phyloP scores from a whole-genome alignment of 345 rosid species.

The Firmiana major region DNA sequence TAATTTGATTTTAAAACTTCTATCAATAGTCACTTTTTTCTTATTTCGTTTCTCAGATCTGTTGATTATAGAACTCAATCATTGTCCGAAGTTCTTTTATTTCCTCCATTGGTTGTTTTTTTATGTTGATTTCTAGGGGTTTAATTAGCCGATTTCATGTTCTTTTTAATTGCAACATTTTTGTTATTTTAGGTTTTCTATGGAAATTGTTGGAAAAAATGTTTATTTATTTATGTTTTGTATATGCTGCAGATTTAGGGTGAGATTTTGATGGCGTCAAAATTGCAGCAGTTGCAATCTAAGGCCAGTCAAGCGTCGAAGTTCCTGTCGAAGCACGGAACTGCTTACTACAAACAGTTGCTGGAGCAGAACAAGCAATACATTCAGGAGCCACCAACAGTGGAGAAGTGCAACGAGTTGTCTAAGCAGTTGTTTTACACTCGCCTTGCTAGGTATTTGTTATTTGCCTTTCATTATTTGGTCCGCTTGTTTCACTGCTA shows the following conservation, averaged over 20 bases:
- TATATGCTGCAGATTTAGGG: conserved; percentile 13
- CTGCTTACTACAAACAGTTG: conserved; percentile 68
- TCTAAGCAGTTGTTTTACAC: conserved; percentile 84
- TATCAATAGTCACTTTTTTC: background rate
- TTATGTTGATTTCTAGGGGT: background rate
- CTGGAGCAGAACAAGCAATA: conserved; percentile 73
- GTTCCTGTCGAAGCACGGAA: conserved; percentile 64
- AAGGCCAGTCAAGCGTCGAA: conserved; percentile 72
- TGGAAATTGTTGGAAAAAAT: background rate
- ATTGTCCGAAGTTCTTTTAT: background rate
- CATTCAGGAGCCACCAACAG: conserved; percentile 79
- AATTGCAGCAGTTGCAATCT: conserved; percentile 57
- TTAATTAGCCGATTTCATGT: background rate
- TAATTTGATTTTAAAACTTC: background rate
- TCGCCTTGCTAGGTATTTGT: conserved; percentile 74
- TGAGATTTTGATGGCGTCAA: conserved; percentile 50
- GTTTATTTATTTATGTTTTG: background rate
- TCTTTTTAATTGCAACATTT: background rate
- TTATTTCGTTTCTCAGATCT: background rate
- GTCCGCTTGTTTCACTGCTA: background rate
- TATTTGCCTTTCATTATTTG: background rate
- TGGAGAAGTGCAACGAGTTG: conserved; percentile 67
- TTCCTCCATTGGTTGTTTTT: background rate
- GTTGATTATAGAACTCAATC: background rate
- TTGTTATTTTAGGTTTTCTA: background rate